Evolutionary conservation across 768 basidiomycete species (phyloP), one percentile per base, ranked within the genome.

Genomic region (Lactifluus pinguis): DNA sequence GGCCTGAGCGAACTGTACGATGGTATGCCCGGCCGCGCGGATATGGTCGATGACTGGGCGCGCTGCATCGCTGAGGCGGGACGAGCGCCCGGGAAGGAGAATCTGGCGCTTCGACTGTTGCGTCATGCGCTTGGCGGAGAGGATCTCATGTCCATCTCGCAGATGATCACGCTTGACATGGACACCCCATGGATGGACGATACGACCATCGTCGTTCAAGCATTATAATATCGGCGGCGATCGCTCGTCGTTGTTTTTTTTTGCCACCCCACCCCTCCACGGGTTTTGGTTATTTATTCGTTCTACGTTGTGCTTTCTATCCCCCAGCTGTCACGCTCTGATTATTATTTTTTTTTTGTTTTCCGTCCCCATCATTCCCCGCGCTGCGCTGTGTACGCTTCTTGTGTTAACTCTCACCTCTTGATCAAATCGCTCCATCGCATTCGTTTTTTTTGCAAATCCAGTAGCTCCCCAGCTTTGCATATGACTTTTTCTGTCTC

Each of bases 121-220:
- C 72, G 78, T 11, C 73, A 74, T 21, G 76, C 73, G 7, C 69
- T 80, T 4, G 78, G 78, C 2, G 79, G 79, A 7, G 69, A 73
- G 15, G 72, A 81, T 62, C 64, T 65, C 29, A 67, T 73, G 29
- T 68, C 73, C 5, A 73, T 72, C 10, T 80, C 79, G 32, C 74
- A 74, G 63, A 75, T 74, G 56, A 57, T 80, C 25, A 81, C 79
- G 17, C 69, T 80, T 39, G 79, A 81, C 64, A 79, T 79, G 75
- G 74, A 74, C 45, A 76, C 75, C 19, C 73, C 75, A 47, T 80
- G 78, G 79, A 76, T 81, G 69, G 80, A 80, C 60, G 79, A 80
- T 58, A 74, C 76, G n/a, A 80, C 79, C 4, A 71, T 79, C 25
- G 60, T 80, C 36, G 74, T 80, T 38, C 78, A 77, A 61, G 59